Percentiles rank a stretch among this genome's conserved stretches.
These are phyloP conservation scores for Roridomyces roridus DNA, from an alignment of 768 basidiomycete genomes.

Conservation along the genomic window DNA sequence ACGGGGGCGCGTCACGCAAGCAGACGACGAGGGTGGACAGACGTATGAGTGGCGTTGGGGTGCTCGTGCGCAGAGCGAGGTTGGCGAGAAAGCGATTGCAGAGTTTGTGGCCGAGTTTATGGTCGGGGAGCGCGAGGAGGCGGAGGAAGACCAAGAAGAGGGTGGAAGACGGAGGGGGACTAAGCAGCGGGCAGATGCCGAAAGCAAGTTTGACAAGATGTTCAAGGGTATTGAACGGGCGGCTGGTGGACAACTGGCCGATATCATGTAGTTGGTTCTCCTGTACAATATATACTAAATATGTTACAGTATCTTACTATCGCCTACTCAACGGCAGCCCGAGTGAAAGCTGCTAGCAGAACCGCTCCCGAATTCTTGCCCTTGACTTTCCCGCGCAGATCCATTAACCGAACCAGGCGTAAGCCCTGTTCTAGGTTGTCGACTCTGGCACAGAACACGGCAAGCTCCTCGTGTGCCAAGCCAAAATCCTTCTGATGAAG, in stretches of 20 bases:
- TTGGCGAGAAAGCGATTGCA: slow-evolving; percentile 79
- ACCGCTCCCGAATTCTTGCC: slow-evolving; percentile 56
- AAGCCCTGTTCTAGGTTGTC: slow-evolving; percentile 51
- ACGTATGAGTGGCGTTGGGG: slow-evolving; percentile 74
- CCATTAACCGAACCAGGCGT: slow-evolving; percentile 56
- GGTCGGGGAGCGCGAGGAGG: slow-evolving; percentile 51
- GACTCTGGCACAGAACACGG: slow-evolving; percentile 59
- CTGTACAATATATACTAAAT: no score
- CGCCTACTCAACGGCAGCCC: neutral
- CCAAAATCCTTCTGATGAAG: slow-evolving; percentile 47
- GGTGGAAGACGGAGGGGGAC: slow-evolving; percentile 20
- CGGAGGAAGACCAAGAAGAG: slow-evolving; percentile 41
- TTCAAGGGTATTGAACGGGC: slow-evolving; percentile 65
- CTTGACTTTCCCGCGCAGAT: slow-evolving; percentile 54
- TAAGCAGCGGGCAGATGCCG: slow-evolving; percentile 32
- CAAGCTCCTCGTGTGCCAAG: slow-evolving; percentile 48
- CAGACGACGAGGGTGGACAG: slow-evolving; percentile 33
- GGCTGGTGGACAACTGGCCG: slow-evolving; percentile 62
- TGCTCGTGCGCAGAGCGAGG: slow-evolving; percentile 76
- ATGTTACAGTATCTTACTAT: no score
- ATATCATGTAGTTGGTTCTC: slow-evolving; percentile 37
- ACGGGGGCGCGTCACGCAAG: slow-evolving; percentile 57
- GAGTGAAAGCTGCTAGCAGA: slow-evolving; percentile 33
- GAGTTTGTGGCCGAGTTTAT: slow-evolving; percentile 84
- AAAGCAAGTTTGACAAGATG: slow-evolving; percentile 52